phyloP scores from a whole-genome alignment of 352 stramenopile genomes.

The Phytophthora meadii region DNA sequence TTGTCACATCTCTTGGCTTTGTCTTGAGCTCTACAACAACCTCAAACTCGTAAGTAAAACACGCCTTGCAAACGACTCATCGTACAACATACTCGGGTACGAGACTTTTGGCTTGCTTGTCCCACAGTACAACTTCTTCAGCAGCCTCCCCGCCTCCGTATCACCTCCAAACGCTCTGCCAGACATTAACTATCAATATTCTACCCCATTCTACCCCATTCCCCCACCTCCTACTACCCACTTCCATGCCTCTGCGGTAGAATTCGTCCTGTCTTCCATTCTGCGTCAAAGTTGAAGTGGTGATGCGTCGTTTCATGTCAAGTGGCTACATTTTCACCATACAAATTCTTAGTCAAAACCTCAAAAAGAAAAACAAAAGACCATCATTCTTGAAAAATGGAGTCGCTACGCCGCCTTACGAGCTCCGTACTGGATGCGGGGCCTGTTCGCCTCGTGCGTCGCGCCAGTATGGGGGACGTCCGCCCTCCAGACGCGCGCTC shows the following conservation, averaged over 20 bases:
- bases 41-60: background rate
- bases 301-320: conserved; percentile 22
- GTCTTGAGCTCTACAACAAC: conserved; percentile 55
- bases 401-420: conserved; percentile 76
- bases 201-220: background rate
- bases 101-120: conserved; percentile 69
- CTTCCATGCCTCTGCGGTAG: conserved; percentile 61
- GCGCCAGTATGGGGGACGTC: conserved; percentile 41
- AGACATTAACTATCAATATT: background rate
- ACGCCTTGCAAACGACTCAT: no score
- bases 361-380: no score
- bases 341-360: conserved; percentile 11
- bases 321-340: conserved; percentile 16
- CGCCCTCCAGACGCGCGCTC: conserved; percentile 37
- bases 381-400: conserved; percentile 42
- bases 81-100: conserved; percentile 68
- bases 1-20: conserved; percentile 42
- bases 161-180: conserved; percentile 74
- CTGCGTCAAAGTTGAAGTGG: background rate
- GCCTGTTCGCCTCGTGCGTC: conserved; percentile 42
- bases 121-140: conserved; percentile 81
- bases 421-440: conserved; percentile 72
- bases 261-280: conserved; percentile 11
- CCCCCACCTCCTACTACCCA: conserved; percentile 31
- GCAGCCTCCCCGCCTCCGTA: conserved; percentile 71